phyloP scores from a whole-genome alignment of 805 yeast species.

The Maudiozyma barnettii region DNA sequence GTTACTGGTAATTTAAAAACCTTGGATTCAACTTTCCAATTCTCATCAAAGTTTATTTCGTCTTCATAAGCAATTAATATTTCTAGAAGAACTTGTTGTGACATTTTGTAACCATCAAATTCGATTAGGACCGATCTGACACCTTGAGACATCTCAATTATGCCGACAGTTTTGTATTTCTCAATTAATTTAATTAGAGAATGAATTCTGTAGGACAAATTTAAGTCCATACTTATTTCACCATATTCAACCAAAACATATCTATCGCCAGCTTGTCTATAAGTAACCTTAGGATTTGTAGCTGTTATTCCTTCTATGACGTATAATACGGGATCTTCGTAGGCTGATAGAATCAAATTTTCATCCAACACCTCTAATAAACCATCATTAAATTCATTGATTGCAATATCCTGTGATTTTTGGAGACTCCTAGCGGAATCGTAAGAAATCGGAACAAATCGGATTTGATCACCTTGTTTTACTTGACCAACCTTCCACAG shows the following conservation, averaged over 20 bases:
- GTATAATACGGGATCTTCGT: constrained; percentile 64
- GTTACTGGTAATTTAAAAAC: constrained; percentile 87
- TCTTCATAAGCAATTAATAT: constrained; percentile 66
- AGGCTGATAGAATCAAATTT: constrained; percentile 30
- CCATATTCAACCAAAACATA: constrained; percentile 90
- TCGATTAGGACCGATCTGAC: constrained; percentile 91
- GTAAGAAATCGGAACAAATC: constrained; percentile 68
- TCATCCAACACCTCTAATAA: constrained; percentile 25
- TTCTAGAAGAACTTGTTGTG: constrained; percentile 53
- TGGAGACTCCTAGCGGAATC: constrained; percentile 60
- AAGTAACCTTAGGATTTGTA: constrained; percentile 60
- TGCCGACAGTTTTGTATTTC: constrained; percentile 59
- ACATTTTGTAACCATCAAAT: constrained; percentile 52
- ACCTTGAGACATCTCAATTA: constrained; percentile 94
- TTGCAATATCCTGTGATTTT: constrained; percentile 45
- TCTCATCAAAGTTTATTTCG: constrained; percentile 60
- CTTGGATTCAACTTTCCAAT: constrained; percentile 83
- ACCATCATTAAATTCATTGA: constrained; percentile 27
- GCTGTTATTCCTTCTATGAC: constrained; percentile 38
- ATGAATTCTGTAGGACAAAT: constrained; percentile 76
- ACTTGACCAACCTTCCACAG: constrained; percentile 98
- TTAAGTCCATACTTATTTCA: constrained; percentile 76
- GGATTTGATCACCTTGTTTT: constrained; percentile 82
- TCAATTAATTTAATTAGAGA: constrained; percentile 67
- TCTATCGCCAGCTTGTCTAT: constrained; percentile 96